phyloP scores from a whole-genome alignment of 176 grass and related monocot species.

The Juncus effusus region DNA sequence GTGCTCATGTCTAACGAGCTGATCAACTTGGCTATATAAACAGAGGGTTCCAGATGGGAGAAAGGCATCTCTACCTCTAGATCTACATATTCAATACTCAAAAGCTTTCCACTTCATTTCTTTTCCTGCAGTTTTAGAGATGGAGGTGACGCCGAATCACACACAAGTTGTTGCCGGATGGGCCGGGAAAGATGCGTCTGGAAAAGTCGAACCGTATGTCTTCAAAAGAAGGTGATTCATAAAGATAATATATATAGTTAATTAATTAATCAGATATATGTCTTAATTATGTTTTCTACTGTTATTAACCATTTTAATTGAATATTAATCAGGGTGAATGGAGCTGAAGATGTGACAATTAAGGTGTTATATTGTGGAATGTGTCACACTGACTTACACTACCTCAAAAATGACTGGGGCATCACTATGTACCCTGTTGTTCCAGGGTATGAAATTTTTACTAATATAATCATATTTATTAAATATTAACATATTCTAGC shows the following conservation, averaged over 20 bases:
- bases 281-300: not conserved
- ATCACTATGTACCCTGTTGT: conserved; percentile 80
- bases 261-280: not conserved
- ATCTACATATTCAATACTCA: conserved; percentile 4
- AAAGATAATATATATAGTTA: not conserved
- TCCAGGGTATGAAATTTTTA: conserved; percentile 36
- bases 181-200: conserved; percentile 57
- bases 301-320: not conserved
- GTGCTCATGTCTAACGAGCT: no score
- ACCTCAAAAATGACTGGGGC: conserved; percentile 74
- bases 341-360: conserved; percentile 70
- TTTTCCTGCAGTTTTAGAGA: not conserved
- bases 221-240: conserved; percentile 65
- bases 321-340: conserved; percentile 38
- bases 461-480: not conserved
- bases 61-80: not conserved
- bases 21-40: not conserved
- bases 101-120: no score
- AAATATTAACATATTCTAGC: no score
- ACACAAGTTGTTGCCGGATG: conserved; percentile 60
- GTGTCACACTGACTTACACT: conserved; percentile 89
- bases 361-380: conserved; percentile 79
- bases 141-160: conserved; percentile 60
- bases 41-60: not conserved
- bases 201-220: conserved; percentile 48